Percentiles rank a stretch among this genome's conserved stretches.
Conservation (phyloP, 2,329 filamentous ascomycete species). For the Pseudogymnoascus sp. region DNA sequence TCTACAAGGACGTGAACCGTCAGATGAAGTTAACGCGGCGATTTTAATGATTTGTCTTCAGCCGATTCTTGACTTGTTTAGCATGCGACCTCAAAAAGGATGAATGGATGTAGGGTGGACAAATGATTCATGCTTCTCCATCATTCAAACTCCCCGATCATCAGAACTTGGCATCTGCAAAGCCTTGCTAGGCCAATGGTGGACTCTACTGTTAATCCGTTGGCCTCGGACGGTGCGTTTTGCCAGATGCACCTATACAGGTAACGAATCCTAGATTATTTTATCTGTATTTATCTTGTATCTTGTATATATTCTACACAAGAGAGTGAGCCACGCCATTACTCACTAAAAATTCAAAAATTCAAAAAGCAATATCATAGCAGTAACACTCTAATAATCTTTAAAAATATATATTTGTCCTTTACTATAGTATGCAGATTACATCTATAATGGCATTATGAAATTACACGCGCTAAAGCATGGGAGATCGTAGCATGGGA, state of each 20-base stretch:
- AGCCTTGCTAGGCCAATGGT: background rate
- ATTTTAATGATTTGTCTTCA: background rate
- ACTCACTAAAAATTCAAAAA: background rate
- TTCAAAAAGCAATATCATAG: background rate
- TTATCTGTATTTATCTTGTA: background rate
- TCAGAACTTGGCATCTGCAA: background rate
- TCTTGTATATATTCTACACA: background rate
- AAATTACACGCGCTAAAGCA: background rate
- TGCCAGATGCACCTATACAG: background rate
- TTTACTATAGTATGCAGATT: background rate
- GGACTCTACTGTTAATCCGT: background rate
- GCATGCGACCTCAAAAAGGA: background rate
- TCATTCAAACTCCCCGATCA: background rate
- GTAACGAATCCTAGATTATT: background rate
- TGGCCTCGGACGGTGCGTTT: background rate
- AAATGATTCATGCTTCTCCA: background rate
- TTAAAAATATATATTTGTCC: background rate
- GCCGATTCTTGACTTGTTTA: background rate
- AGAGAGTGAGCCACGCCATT: background rate
- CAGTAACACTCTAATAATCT: background rate
- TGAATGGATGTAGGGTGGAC: background rate
- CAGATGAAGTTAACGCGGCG: slow-evolving; percentile 7
- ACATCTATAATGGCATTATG: background rate
- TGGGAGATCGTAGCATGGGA: background rate
- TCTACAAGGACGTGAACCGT: slow-evolving; percentile 9